phyloP scores from a whole-genome alignment of 805 yeast genomes.

The Saccharomycopsis malanga region DNA sequence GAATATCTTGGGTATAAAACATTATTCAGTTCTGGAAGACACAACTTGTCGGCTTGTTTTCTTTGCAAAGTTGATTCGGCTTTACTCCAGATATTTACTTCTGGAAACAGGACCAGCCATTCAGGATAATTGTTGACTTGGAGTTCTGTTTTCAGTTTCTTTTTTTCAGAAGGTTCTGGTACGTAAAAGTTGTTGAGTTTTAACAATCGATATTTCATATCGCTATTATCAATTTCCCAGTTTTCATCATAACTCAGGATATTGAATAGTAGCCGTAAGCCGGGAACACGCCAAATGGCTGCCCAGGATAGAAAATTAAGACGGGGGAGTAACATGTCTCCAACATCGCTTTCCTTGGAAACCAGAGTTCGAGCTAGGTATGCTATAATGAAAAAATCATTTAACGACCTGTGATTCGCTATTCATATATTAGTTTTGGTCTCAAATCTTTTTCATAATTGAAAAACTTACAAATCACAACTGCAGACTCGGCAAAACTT shows the following conservation, averaged over 20 bases:
- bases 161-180: not conserved
- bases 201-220: slow-evolving; percentile 31
- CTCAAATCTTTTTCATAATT: not conserved
- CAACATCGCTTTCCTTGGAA: slow-evolving; percentile 2
- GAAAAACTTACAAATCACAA: slow-evolving; percentile 8
- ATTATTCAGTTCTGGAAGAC: slow-evolving; percentile 52
- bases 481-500: slow-evolving; percentile 12
- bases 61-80: slow-evolving; percentile 43
- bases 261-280: slow-evolving; percentile 38
- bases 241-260: slow-evolving; percentile 61
- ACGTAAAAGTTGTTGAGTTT: slow-evolving; percentile 5
- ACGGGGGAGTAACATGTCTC: slow-evolving; percentile 29
- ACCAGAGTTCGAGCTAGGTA: slow-evolving; percentile 12
- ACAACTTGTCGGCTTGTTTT: slow-evolving; percentile 47
- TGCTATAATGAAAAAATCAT: slow-evolving; percentile 17
- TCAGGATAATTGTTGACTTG: slow-evolving; percentile 34
- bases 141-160: slow-evolving; percentile 9
- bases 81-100: slow-evolving; percentile 62
- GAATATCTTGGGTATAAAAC: slow-evolving; percentile 75
- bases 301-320: slow-evolving; percentile 71
- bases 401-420: slow-evolving; percentile 17
- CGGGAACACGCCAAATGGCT: slow-evolving; percentile 54
- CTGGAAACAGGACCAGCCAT: slow-evolving; percentile 78
- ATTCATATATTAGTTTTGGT: not conserved
- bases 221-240: slow-evolving; percentile 36